Evolutionary conservation across 1,284 basidiomycete genomes (phyloP).

Genomic region (Tylopilus sp.): DNA sequence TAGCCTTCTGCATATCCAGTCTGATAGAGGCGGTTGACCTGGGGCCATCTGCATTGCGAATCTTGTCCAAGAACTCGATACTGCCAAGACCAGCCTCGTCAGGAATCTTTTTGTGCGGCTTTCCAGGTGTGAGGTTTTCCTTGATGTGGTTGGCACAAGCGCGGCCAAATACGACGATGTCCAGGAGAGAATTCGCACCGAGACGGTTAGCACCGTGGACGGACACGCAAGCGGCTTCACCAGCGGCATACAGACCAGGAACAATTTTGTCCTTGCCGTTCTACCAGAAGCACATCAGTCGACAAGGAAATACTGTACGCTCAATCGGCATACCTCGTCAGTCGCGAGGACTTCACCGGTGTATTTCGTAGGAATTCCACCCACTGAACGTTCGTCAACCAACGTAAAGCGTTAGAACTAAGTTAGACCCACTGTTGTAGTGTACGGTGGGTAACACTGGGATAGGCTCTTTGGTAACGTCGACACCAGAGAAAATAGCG

Average conservation of each 20-base stretch:
- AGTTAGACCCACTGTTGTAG: constrained; percentile 76
- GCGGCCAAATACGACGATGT: constrained; percentile 99
- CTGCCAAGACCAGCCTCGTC: constrained; percentile 86
- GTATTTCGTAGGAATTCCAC: constrained; percentile 98
- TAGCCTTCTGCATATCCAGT: constrained; percentile 97
- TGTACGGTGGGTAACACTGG: constrained; percentile 96
- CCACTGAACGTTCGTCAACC: constrained; percentile 62
- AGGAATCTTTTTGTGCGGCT: constrained; percentile 87
- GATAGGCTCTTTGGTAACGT: constrained; percentile 99
- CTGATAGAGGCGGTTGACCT: constrained; percentile 89
- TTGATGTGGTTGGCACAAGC: constrained; percentile 98
- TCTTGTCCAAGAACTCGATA: constrained; percentile 89
- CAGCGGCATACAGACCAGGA: constrained; percentile 96
- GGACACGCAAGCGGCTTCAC: constrained; percentile 98
- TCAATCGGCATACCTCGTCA: constrained; percentile 51
- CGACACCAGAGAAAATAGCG: constrained; percentile 98
- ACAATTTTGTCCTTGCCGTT: constrained; percentile 93
- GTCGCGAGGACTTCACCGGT: constrained; percentile 94
- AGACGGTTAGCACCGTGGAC: constrained; percentile 99
- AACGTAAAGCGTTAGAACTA: not conserved
- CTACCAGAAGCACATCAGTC: constrained; percentile 25
- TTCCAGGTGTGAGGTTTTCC: constrained; percentile 87
- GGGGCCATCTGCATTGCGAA: constrained; percentile 81
- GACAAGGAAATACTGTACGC: not conserved
- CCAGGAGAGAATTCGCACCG: constrained; percentile 97